phyloP scores from a whole-genome alignment of 208 protist species.

The Trichomonas gallinae region DNA sequence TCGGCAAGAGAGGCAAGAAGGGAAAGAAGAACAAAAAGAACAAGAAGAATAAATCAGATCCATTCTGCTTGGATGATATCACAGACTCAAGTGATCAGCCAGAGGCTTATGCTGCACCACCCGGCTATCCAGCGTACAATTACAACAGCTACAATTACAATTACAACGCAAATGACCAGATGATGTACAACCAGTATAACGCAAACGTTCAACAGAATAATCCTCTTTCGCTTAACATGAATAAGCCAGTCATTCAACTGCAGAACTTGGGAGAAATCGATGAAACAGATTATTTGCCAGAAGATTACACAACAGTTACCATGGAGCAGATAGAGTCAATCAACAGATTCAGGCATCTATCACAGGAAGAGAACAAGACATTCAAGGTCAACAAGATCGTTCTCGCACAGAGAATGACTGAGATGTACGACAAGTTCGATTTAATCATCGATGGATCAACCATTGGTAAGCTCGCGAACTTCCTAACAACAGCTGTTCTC shows the following conservation, averaged over 20 bases:
- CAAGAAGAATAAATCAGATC: not conserved
- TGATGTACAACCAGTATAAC: not conserved
- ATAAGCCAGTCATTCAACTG: not conserved
- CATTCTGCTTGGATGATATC: not conserved
- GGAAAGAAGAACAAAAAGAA: not conserved
- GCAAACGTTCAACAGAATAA: no score
- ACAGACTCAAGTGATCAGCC: not conserved
- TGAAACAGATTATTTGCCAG: not conserved
- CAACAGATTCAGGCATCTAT: not conserved
- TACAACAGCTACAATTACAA: not conserved
- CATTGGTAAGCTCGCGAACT: not conserved
- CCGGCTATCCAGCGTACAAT: not conserved
- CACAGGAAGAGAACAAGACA: not conserved
- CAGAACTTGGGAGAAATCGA: not conserved
- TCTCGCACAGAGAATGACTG: not conserved
- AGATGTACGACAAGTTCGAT: not conserved
- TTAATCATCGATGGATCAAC: not conserved
- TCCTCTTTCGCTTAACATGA: no score
- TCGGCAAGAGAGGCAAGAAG: not conserved
- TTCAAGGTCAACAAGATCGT: not conserved
- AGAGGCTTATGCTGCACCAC: not conserved
- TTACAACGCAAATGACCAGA: not conserved
- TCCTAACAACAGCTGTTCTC: not conserved
- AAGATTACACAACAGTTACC: not conserved
- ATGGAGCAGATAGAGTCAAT: not conserved